Percentiles rank a stretch among this genome's conserved stretches.
Conservation (phyloP, 192 early-diverging fungal species). For the Rhizophagus sp. region DNA sequence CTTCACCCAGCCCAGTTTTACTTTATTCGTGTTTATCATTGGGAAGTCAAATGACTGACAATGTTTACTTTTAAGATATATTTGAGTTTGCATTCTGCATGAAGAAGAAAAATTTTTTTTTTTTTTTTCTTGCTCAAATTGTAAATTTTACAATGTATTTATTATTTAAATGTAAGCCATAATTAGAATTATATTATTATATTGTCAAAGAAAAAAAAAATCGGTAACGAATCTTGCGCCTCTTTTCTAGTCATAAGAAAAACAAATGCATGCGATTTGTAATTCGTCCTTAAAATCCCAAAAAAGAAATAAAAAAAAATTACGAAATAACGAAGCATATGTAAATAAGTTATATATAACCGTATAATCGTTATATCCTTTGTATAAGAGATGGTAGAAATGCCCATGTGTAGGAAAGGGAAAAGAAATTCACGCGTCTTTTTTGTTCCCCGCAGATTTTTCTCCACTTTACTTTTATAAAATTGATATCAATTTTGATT, state of each 20-base stretch:
- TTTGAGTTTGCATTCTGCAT: neutral
- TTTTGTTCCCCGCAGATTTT: too few species aligned
- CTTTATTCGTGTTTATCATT: neutral
- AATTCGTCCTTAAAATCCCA: neutral
- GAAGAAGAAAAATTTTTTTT: neutral
- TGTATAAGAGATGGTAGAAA: neutral
- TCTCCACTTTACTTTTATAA: too few species aligned
- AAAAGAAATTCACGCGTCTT: neutral
- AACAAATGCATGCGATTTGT: neutral
- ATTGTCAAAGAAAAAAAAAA: neutral
- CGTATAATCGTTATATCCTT: too few species aligned
- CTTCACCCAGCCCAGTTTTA: neutral
- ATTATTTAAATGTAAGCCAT: neutral
- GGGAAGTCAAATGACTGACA: neutral
- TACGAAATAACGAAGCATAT: neutral
- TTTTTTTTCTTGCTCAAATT: neutral
- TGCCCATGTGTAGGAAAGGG: too few species aligned
- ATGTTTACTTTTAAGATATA: neutral
- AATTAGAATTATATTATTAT: neutral
- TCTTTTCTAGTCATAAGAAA: neutral
- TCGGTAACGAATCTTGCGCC: neutral
- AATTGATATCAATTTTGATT: too few species aligned
- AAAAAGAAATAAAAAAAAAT: neutral
- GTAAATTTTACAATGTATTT: neutral
- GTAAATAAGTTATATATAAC: neutral